Conservation (phyloP, 176 grass and related monocot genomes). For the Zizania latifolia region DNA sequence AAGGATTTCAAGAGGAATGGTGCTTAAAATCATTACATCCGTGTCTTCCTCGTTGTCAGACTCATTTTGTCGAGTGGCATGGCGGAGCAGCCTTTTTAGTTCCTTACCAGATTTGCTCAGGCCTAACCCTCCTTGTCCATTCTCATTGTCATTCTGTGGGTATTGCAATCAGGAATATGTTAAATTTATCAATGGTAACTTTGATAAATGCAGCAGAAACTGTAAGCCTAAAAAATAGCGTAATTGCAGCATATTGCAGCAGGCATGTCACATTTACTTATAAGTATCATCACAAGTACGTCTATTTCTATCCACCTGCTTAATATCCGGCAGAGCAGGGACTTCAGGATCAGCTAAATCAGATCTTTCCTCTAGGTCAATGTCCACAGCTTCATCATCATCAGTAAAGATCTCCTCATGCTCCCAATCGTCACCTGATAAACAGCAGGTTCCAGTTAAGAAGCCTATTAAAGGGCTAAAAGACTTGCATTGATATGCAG, state of each 20-base stretch:
- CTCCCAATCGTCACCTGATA: constrained; percentile 91
- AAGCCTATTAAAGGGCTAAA: constrained; percentile 16
- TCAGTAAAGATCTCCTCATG: constrained; percentile 92
- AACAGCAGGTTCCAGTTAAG: constrained; percentile 17
- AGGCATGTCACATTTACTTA: not conserved
- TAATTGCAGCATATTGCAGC: constrained; percentile 14
- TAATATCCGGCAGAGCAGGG: constrained; percentile 75
- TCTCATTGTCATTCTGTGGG: constrained; percentile 66
- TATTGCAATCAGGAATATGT: constrained; percentile 14
- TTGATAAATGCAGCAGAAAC: constrained; percentile 12
- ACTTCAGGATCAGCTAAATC: constrained; percentile 71
- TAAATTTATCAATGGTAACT: not conserved
- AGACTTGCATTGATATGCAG: not conserved
- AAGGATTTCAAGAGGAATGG: constrained; percentile 23
- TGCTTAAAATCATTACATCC: constrained; percentile 35
- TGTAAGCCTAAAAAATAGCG: constrained; percentile 8
- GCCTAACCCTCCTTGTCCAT: constrained; percentile 50
- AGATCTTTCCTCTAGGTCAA: constrained; percentile 69
- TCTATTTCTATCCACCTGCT: constrained; percentile 48
- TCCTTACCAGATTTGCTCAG: constrained; percentile 89
- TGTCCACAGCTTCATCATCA: constrained; percentile 69
- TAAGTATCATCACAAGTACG: not conserved
- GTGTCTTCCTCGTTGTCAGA: constrained; percentile 56
- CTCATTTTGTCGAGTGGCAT: constrained; percentile 52
- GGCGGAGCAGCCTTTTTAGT: constrained; percentile 68